Base-by-base conservation (phyloP, 306 rosid species). In the Sechiopsis laciniata region DNA sequence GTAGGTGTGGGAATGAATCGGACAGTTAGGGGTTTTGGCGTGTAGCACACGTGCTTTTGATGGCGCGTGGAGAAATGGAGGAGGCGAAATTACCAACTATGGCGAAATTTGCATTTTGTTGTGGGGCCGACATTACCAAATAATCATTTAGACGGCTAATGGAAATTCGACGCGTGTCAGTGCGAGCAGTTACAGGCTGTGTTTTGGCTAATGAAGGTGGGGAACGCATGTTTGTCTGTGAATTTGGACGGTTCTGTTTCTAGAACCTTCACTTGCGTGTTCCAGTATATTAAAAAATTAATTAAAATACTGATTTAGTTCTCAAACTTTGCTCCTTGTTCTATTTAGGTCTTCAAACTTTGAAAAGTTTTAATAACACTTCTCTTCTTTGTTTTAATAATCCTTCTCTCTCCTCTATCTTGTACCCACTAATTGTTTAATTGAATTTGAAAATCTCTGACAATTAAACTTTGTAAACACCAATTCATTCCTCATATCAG, bases 121-220 rank as follows among this genome's bases (percentile, higher is more conserved):
- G 63, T 10, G 64, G 61, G 75, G 10, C 51, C 75, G 63, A 72
- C 35, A 2, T 2, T 5, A 72, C 53, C 75, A 72, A 54, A 54
- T 19, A 12, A 32, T 32, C 0, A 29, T 45, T 32, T 13, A n/a
- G 10, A 13, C 2, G 0, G 8, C 75, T 7, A 72, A 72, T 17
- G 35, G 14, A 1, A 21, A 32, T 32, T 3, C 37, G 37, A 72
- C 76, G 53, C 76, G 76, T 72, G 75, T 65, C 19, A 26, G 20
- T 2, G 26, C 1, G 12, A 2, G 50, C 20, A 52, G 29, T 16
- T 55, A 72, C 75, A 72, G 64, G 64, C 21, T 52, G 75, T 53
- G 37, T 4, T 65, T 70, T 10, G 58, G 2, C 12, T 10, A 51
- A 8, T 12, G 20, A 13, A 10, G 10, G 35, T 9, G 4, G 15